Base-by-base conservation (phyloP, 2,329 filamentous ascomycete species). In the Sclerotinia spermophila region DNA sequence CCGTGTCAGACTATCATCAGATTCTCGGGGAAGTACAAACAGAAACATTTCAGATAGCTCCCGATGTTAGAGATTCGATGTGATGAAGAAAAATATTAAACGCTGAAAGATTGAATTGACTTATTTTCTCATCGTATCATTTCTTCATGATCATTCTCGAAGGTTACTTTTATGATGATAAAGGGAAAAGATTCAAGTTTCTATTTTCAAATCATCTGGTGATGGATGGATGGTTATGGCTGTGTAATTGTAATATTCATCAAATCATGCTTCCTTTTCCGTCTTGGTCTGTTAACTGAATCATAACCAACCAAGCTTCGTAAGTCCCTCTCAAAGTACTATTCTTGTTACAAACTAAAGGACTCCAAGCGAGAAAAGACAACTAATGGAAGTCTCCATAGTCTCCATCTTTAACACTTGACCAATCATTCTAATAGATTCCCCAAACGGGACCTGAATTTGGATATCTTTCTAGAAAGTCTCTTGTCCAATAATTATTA, bases 341-440 rank as follows among this genome's bases (percentile, higher is more conserved):
- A 68, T 68, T 60, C 53, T 68, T 68, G 66, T 55, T 35, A 67
- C 64, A 55, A 33, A 33, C 64, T 67, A 67, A 67, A 55, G 38
- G 19, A 27, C 13, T 21, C 13, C 33, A 67, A 67, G 38, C 51
- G 65, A 67, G 65, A 33, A 67, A 58, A 67, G 51, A n/a, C 55
- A 59, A 48, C 38, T 30, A 68, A 59, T 19, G 42, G 61, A 64
- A 44, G 51, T 38, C 40, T 60, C 66, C 40, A 45, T 24, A 7
- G 27, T 27, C 35, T 38, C 35, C 65, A 35, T 33, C 33, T 55
- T 44, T 35, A 44, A 68, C 27, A 68, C 53, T 35, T 59, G 2
- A 8, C 66, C 66, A 68, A 68, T 68, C 27, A 60, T 33, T 5
- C 6, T 1, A 3, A n/a, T n/a, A 58, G 15, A 35, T 15, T 21